Evolutionary conservation across 2,329 filamentous ascomycete species (phyloP), one percentile per base, ranked within the genome.

Genomic region (Fusarium sp.): DNA sequence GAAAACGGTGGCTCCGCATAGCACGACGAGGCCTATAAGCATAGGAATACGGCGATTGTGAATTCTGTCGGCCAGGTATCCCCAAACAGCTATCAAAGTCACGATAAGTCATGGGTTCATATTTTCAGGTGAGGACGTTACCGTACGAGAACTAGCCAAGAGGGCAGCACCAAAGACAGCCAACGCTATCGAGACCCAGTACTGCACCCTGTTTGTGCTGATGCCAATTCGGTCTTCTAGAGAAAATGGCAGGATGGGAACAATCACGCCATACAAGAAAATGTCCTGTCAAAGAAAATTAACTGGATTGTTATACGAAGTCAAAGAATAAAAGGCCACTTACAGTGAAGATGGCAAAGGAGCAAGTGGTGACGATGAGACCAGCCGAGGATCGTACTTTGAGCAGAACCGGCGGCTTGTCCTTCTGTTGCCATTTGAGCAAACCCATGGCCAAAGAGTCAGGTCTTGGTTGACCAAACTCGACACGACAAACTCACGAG

Each of bases 171-270:
- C 78, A 60, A 74, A 79, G 14, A 78, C 74, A 7, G 78, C 77
- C 50, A 80, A 69, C 26, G 78, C 78, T 56, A 80, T 72, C 10
- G 78, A 79, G n/a, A 78, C 72, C 78, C 78, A 80, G 43, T 77
- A 75, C 58, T 80, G 78, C 42, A 79, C 76, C 73, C 69, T 66
- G 15, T 72, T 58, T 46, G 62, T 38, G 6, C 54, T 40, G 13
- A 79, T 65, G 14, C 74, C 76, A 50, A 75, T 66, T 17, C 75
- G 71, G n/a, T 62, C 59, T 14, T 70, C 46, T 11, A 80, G 71
- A 11, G 75, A 74, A 56, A 77, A 79, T 15, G 78, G 78, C 46
- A 79, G 59, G 14, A 80, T 68, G 3, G 78, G 78, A 11, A 79
- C 76, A 48, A 79, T 73, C 46, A 80, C 78, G 24, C 74, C 75